These are phyloP conservation scores for Tilletia caries DNA, from an alignment of 1,284 basidiomycete species.

Conservation along the genomic window DNA sequence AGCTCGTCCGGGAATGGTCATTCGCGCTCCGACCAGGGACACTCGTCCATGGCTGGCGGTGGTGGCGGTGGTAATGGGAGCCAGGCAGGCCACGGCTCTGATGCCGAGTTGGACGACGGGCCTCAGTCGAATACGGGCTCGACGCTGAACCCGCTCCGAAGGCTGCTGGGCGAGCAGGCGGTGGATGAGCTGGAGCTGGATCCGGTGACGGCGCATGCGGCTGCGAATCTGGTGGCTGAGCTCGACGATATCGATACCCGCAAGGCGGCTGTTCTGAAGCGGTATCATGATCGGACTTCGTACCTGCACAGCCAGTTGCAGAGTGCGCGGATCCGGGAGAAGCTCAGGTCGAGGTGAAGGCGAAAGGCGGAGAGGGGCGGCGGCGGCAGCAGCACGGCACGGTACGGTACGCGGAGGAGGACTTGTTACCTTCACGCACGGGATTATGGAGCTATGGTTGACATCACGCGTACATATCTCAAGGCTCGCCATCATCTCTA, in stretches of 20 bases:
- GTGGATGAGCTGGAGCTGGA: constrained; percentile 2
- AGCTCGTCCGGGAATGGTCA: neutral
- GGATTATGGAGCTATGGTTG: too few species aligned
- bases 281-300: constrained; percentile 34
- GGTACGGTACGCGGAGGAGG: too few species aligned
- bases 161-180: neutral
- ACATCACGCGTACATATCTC: too few species aligned
- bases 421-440: too few species aligned
- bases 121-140: neutral
- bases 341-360: constrained; percentile 26
- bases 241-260: constrained; percentile 26
- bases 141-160: neutral
- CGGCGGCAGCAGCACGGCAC: too few species aligned
- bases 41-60: neutral
- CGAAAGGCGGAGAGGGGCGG: too few species aligned
- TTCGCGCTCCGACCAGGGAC: neutral
- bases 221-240: constrained; percentile 23
- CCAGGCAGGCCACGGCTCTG: neutral
- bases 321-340: constrained; percentile 38
- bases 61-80: neutral
- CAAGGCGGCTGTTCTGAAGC: constrained; percentile 27
- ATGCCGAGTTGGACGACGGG: neutral
- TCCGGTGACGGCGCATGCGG: constrained; percentile 1
- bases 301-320: constrained; percentile 37
- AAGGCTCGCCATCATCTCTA: too few species aligned